Base-by-base conservation (phyloP, 441 rosid species). In the Aquilaria agallochum region DNA sequence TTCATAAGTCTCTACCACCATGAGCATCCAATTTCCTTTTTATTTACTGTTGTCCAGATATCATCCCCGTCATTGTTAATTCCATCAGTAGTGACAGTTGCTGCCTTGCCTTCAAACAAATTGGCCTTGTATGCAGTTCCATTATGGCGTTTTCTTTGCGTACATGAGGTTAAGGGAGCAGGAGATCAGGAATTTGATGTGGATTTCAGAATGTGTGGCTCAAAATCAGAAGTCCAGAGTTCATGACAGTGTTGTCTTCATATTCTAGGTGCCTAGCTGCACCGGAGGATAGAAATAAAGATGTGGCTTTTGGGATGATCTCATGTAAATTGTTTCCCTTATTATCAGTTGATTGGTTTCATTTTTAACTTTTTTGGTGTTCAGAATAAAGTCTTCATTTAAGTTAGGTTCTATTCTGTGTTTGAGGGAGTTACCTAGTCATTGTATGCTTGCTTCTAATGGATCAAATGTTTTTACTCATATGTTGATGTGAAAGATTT, bases 171-270 rank as follows among this genome's bases (percentile, higher is more conserved):
- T 94, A 82, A 84, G 94, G 62, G 97, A 94, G 90, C 99, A 94
- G 71, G 99, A 94, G 89, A 89, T 91, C 64, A 81, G 99, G 77
- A 94, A 94, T 69, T 73, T 94, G 73, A 94, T 89, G 99, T 94
- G 99, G 99, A 86, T 94, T 66, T 91, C 96, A 0, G 97, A 94
- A 64, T 94, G 99, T 65, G 99, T 94, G 62, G 99, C 99, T 3
- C 99, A 91, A 84, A 91, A 91, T 76, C 99, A 94, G 77, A 94
- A 94, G 69, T 84, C 99, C 0, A 86, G 99, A 73, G 96, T 94
- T 67, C 99, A 94, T 62, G 99, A 94, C 82, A 94, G 96, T 53
- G 98, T 88, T 2, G 95, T 90, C 71, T 90, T 83, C 78, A 93
- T 90, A 80, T 93, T 93, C 73, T 90, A 83, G 78, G 36, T 36